Percentiles rank a stretch among this genome's conserved stretches.
phyloP scores from a whole-genome alignment of 768 basidiomycete species.

The Mycena pura region DNA sequence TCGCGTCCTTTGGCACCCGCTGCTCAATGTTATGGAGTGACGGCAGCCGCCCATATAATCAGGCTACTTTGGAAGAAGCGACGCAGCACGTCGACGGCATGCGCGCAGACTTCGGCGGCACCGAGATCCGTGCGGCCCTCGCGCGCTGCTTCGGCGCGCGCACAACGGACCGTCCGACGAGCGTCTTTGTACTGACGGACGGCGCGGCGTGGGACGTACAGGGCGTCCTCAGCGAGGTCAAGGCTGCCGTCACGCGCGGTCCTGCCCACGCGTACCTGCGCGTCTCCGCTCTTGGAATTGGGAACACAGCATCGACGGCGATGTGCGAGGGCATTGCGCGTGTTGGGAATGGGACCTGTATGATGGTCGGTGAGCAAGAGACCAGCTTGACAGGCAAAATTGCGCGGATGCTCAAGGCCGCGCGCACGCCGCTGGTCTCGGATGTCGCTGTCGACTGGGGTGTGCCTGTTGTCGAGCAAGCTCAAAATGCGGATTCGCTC shows the following conservation, averaged over 20 bases:
- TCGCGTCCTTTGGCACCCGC: constrained; percentile 45
- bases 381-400: constrained; percentile 45
- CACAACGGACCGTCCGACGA: constrained; percentile 38
- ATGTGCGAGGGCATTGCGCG: constrained; percentile 49
- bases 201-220: constrained; percentile 36
- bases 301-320: constrained; percentile 43
- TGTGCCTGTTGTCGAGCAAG: not conserved
- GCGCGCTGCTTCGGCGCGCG: constrained; percentile 35
- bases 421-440: constrained; percentile 42
- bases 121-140: constrained; percentile 45
- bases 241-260: constrained; percentile 31
- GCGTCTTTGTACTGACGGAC: constrained; percentile 53
- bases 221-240: constrained; percentile 9
- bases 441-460: constrained; percentile 47
- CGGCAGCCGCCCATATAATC: constrained; percentile 31
- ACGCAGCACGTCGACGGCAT: constrained; percentile 35
- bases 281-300: constrained; percentile 55
- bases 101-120: constrained; percentile 46
- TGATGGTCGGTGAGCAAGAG: constrained; percentile 44
- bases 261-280: constrained; percentile 36
- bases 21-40: constrained; percentile 38
- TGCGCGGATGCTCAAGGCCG: constrained; percentile 47
- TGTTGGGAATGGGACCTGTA: constrained; percentile 46
- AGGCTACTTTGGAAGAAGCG: constrained; percentile 33
- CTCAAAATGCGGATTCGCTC: not conserved